Conservation (phyloP, 257 asterid species). For the Capsicum pubescens region DNA sequence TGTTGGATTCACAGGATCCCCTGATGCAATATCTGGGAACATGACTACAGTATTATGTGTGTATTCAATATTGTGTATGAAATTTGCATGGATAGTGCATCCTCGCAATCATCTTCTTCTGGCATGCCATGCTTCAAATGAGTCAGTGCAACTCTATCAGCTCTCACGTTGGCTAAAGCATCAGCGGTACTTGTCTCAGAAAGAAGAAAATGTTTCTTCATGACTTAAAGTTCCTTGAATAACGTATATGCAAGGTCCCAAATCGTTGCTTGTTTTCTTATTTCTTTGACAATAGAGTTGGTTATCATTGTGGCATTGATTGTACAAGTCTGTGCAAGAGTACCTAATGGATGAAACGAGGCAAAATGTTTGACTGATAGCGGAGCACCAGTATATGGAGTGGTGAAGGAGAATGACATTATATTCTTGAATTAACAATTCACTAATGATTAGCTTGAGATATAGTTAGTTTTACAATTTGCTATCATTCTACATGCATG, state of each 20-base stretch:
- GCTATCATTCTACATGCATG: not conserved
- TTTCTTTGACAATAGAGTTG: not conserved
- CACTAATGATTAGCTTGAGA: not conserved
- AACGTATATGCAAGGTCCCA: not conserved
- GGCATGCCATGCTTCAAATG: slow-evolving; percentile 26
- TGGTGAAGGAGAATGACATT: not conserved
- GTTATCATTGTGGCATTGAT: not conserved
- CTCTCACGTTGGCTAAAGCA: slow-evolving; percentile 27
- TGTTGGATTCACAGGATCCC: slow-evolving; percentile 27
- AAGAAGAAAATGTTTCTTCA: not conserved
- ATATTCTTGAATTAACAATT: not conserved
- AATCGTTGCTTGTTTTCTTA: not conserved
- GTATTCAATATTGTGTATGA: slow-evolving; percentile 21
- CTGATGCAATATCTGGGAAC: slow-evolving; percentile 21
- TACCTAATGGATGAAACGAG: not conserved
- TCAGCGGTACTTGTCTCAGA: slow-evolving; percentile 18
- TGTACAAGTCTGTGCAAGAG: not conserved
- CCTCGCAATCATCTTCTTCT: slow-evolving; percentile 29
- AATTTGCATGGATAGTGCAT: slow-evolving; percentile 22
- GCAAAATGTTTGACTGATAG: too few species aligned
- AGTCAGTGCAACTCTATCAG: slow-evolving; percentile 28
- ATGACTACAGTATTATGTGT: slow-evolving; percentile 28
- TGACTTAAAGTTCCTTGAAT: not conserved
- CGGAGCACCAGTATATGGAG: not conserved
- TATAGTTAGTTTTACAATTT: not conserved